phyloP scores from a whole-genome alignment of 495 filamentous ascomycete species.

The Podospora australis region DNA sequence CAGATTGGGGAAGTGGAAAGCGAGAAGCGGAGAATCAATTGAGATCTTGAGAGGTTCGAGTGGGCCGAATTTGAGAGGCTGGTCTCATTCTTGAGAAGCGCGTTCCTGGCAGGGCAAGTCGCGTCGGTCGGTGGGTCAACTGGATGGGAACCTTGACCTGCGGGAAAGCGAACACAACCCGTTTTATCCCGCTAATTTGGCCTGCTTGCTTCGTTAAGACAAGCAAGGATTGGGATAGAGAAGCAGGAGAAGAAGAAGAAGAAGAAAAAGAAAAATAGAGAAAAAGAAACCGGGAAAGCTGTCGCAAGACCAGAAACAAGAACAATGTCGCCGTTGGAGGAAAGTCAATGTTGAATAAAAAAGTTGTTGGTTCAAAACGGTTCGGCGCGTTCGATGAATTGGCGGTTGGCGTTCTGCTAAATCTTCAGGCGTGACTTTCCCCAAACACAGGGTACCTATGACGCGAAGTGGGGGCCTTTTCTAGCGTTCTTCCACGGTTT shows the following conservation, averaged over 20 bases:
- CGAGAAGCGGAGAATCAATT: slow-evolving; percentile 8
- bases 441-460: background rate
- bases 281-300: too few relatives aligned
- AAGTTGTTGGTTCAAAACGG: background rate
- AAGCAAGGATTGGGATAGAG: too few relatives aligned
- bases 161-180: too few relatives aligned
- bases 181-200: too few relatives aligned
- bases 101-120: slow-evolving; percentile 19
- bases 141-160: too few relatives aligned
- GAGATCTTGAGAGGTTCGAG: slow-evolving; percentile 7
- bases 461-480: slow-evolving; percentile 2
- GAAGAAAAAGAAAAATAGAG: too few relatives aligned
- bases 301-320: background rate
- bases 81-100: slow-evolving; percentile 26
- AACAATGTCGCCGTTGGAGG: too few relatives aligned
- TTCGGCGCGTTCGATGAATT: background rate
- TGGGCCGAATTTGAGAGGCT: slow-evolving; percentile 26
- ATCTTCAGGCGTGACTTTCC: too few relatives aligned
- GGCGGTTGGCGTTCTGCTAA: background rate
- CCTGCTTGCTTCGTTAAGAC: too few relatives aligned
- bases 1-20: too few relatives aligned
- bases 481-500: background rate
- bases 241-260: too few relatives aligned
- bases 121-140: slow-evolving; percentile 23
- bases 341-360: background rate